phyloP scores from a whole-genome alignment of 2,329 filamentous ascomycete genomes.

The Fusarium sublunatum region DNA sequence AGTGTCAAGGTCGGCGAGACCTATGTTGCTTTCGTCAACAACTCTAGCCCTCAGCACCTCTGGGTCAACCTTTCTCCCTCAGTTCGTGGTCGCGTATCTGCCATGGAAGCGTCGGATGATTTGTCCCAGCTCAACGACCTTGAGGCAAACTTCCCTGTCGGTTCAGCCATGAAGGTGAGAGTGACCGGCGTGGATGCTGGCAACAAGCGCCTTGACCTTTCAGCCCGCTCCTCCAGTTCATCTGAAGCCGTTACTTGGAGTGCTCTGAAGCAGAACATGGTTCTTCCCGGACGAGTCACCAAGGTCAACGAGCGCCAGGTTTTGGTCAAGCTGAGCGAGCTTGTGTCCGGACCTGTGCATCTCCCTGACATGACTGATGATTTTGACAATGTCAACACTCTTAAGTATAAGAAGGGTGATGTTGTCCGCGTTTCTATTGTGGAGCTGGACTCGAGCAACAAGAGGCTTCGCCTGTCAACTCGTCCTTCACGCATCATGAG shows the following conservation, averaged over 20 bases:
- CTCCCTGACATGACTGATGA: constrained; percentile 88
- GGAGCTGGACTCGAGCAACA: constrained; percentile 83
- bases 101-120: constrained; percentile 89
- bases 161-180: constrained; percentile 85
- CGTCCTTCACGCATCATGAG: constrained; percentile 90
- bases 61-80: constrained; percentile 94
- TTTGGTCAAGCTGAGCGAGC: constrained; percentile 85
- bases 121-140: constrained; percentile 81
- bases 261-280: constrained; percentile 79
- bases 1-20: constrained; percentile 77
- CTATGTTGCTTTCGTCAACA: constrained; percentile 90
- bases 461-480: constrained; percentile 82
- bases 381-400: constrained; percentile 81
- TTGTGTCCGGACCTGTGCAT: constrained; percentile 81
- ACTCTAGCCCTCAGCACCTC: constrained; percentile 79
- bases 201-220: constrained; percentile 83
- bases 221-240: constrained; percentile 72
- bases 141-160: constrained; percentile 83
- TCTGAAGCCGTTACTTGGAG: constrained; percentile 69
- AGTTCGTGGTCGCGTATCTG: constrained; percentile 83
- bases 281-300: constrained; percentile 85
- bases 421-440: constrained; percentile 89
- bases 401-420: constrained; percentile 83
- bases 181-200: constrained; percentile 79
- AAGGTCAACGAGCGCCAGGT: constrained; percentile 87